Conservation (phyloP, 1,284 basidiomycete genomes). For the Amylostereum chailletii region DNA sequence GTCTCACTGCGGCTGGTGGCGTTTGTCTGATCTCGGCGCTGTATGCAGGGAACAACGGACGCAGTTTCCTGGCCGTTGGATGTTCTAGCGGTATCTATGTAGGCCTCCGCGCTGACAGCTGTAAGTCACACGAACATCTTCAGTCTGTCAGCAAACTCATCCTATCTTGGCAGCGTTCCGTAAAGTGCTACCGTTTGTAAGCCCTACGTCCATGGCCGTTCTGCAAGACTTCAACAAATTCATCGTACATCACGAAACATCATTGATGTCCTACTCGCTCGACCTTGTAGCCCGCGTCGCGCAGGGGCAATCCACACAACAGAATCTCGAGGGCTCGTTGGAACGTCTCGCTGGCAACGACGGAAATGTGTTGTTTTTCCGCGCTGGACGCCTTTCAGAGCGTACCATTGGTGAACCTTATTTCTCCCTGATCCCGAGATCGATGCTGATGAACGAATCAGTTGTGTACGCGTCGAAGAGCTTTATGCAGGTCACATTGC, state of each 20-base stretch:
- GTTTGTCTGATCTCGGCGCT: not conserved
- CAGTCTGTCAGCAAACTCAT: not conserved
- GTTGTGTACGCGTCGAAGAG: slow-evolving; percentile 63
- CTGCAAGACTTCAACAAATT: slow-evolving; percentile 58
- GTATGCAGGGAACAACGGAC: slow-evolving; percentile 35
- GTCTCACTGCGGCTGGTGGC: not conserved
- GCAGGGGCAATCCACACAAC: slow-evolving; percentile 33
- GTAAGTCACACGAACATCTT: slow-evolving; percentile 21
- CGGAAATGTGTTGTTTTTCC: slow-evolving; percentile 48
- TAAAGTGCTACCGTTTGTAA: slow-evolving; percentile 40
- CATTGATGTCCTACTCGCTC: slow-evolving; percentile 58
- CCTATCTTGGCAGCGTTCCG: slow-evolving; percentile 36
- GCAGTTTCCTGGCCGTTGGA: slow-evolving; percentile 51
- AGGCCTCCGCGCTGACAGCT: slow-evolving; percentile 39
- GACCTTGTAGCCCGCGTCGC: slow-evolving; percentile 54
- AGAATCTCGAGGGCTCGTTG: slow-evolving; percentile 41
- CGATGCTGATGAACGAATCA: slow-evolving; percentile 17
- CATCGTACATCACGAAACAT: slow-evolving; percentile 50
- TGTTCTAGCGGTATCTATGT: slow-evolving; percentile 62
- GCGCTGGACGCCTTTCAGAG: slow-evolving; percentile 41
- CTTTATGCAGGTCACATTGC: slow-evolving; percentile 46
- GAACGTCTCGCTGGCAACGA: slow-evolving; percentile 49
- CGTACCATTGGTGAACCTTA: slow-evolving; percentile 41
- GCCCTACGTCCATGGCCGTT: slow-evolving; percentile 43
- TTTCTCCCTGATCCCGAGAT: not conserved